phyloP scores from a whole-genome alignment of 2,329 filamentous ascomycete species.

The Sclerotinia spermophila region DNA sequence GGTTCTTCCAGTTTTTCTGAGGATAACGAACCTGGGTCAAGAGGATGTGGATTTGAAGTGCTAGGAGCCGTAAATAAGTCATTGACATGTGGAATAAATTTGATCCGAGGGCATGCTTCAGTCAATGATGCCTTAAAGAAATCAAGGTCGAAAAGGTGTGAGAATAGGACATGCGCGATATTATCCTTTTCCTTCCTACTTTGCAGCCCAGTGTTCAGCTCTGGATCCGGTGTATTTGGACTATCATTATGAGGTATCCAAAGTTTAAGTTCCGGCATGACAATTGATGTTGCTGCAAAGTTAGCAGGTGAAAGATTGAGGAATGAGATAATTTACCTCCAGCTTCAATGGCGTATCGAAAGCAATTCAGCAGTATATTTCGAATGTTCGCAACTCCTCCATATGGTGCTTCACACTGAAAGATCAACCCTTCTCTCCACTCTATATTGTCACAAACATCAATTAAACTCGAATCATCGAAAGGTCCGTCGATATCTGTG shows the following conservation, averaged over 20 bases:
- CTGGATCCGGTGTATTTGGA: not conserved
- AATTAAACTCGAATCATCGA: slow-evolving; percentile 19
- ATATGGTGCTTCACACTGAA: slow-evolving; percentile 41
- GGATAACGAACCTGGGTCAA: slow-evolving; percentile 11
- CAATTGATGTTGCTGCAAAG: slow-evolving; percentile 13
- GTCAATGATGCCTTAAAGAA: slow-evolving; percentile 25
- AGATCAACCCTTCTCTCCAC: slow-evolving; percentile 40
- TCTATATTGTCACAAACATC: slow-evolving; percentile 34
- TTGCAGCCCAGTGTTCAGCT: not conserved
- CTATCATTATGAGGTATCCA: slow-evolving; percentile 16
- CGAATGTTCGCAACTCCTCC: slow-evolving; percentile 42
- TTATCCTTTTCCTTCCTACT: slow-evolving; percentile 18
- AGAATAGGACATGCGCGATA: slow-evolving; percentile 23
- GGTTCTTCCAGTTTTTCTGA: slow-evolving; percentile 7
- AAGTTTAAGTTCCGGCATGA: slow-evolving; percentile 16
- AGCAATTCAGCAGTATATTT: slow-evolving; percentile 42
- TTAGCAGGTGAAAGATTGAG: not conserved
- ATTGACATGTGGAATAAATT: slow-evolving; percentile 22
- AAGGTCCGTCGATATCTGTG: slow-evolving; percentile 28
- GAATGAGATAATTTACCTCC: slow-evolving; percentile 30
- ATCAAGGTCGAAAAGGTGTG: slow-evolving; percentile 30
- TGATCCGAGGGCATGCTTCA: slow-evolving; percentile 26
- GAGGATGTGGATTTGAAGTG: slow-evolving; percentile 11
- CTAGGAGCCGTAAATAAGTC: slow-evolving; percentile 24
- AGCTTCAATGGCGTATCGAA: slow-evolving; percentile 41